These are phyloP conservation scores for Sanghuangporus weigelae DNA, from an alignment of 1,284 basidiomycete species.

Conservation along the genomic window DNA sequence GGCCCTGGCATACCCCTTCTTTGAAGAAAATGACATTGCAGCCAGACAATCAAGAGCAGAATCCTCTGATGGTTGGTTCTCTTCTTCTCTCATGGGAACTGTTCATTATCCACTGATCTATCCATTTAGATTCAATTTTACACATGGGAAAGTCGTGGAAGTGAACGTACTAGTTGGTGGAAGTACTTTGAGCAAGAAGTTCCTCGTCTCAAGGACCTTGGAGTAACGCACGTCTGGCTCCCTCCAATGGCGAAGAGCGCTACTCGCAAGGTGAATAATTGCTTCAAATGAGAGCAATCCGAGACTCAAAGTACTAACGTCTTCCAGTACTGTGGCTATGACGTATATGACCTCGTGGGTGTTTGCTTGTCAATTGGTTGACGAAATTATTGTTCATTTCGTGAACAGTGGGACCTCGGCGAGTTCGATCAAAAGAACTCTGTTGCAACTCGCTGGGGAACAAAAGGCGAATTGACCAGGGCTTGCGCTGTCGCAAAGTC, in stretches of 20 bases:
- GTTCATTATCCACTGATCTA: not conserved
- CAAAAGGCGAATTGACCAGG: constrained; percentile 71
- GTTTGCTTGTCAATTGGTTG: not conserved
- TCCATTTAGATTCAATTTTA: constrained; percentile 72
- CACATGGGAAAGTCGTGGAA: constrained; percentile 66
- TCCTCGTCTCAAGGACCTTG: constrained; percentile 66
- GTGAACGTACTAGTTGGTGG: constrained; percentile 71
- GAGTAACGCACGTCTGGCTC: constrained; percentile 81
- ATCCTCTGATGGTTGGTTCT: constrained; percentile 57
- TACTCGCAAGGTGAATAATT: constrained; percentile 37
- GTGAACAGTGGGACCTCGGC: constrained; percentile 77
- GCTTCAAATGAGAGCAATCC: not conserved
- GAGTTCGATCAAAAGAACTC: constrained; percentile 87
- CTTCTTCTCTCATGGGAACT: not conserved
- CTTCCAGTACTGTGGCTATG: constrained; percentile 60
- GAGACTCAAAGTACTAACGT: constrained; percentile 30
- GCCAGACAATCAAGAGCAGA: constrained; percentile 39
- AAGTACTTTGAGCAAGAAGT: constrained; percentile 71
- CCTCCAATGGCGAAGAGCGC: constrained; percentile 76
- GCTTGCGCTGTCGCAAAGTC: constrained; percentile 57
- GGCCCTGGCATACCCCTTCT: constrained; percentile 32
- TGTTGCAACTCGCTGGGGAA: constrained; percentile 88
- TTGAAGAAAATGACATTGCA: constrained; percentile 53
- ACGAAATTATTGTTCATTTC: not conserved
- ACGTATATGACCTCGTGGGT: constrained; percentile 73